phyloP scores from a whole-genome alignment of 805 yeast genomes.

The Saccharomyces eubayanus region DNA sequence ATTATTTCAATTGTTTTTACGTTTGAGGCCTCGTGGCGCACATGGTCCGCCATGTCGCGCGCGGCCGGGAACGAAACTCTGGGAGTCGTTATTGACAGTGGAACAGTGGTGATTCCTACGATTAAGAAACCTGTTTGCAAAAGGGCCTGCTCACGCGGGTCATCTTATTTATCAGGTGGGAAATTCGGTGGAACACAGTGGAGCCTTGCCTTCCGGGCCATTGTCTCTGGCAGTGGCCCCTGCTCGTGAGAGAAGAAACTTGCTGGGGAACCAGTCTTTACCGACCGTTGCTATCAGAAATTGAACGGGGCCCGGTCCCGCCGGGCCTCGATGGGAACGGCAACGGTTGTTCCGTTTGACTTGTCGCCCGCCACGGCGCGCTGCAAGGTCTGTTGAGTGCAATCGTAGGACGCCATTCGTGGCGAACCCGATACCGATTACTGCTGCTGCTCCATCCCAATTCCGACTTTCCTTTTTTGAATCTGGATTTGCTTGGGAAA shows the following conservation, averaged over 20 bases:
- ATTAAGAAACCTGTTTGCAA: conserved; percentile 24
- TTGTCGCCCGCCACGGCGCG: conserved; percentile 3
- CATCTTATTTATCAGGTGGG: conserved; percentile 26
- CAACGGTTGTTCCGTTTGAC: conserved; percentile 29
- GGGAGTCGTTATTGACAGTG: neutral
- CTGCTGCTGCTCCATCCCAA: conserved; percentile 20
- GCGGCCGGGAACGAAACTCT: conserved; percentile 13
- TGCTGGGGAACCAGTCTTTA: conserved; percentile 17
- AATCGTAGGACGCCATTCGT: conserved; percentile 27
- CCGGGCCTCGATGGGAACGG: conserved; percentile 25
- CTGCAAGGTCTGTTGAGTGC: conserved; percentile 32
- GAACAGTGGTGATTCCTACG: conserved; percentile 23
- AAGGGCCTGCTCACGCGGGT: conserved; percentile 2
- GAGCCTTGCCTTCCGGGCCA: conserved; percentile 2
- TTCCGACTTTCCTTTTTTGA: neutral
- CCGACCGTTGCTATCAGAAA: conserved; percentile 29
- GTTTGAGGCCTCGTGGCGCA: neutral
- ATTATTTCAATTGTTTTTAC: neutral
- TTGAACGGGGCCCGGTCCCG: conserved; percentile 7
- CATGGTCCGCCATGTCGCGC: neutral
- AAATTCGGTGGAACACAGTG: conserved; percentile 33
- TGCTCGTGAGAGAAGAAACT: conserved; percentile 17
- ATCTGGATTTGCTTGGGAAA: neutral
- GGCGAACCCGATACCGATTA: conserved; percentile 34
- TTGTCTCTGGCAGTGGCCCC: neutral